Evolutionary conservation across 208 protist species (phyloP).

Genomic region (Leptomonas pyrrhocoris): DNA sequence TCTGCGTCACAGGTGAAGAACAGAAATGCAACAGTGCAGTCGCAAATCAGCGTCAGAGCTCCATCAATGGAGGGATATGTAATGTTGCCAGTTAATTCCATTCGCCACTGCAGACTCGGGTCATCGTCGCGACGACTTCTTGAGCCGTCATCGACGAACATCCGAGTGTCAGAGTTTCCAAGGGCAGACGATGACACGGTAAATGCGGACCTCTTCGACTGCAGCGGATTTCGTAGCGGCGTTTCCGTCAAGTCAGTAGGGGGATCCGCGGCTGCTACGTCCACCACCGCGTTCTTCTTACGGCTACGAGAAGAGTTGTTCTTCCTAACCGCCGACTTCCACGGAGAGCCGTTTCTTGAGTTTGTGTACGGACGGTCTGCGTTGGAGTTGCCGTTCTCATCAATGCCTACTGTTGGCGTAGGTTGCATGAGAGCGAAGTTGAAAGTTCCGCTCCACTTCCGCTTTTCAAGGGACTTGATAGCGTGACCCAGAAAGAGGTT

Average conservation of each 20-base stretch:
- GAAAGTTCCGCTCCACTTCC: conserved; percentile 31
- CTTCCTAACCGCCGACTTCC: background rate
- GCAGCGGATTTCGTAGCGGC: background rate
- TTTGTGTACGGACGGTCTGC: background rate
- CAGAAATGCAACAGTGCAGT: conserved; percentile 17
- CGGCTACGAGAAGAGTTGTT: background rate
- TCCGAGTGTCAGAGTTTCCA: background rate
- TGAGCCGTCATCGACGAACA: conserved; percentile 6
- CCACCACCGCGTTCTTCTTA: background rate
- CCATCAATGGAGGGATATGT: conserved; percentile 23
- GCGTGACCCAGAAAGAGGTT: conserved; percentile 31
- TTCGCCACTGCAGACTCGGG: conserved; percentile 6
- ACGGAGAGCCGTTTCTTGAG: background rate
- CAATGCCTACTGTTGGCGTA: background rate
- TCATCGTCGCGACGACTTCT: background rate
- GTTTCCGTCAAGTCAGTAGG: background rate
- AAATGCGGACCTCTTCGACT: background rate
- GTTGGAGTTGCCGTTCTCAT: background rate
- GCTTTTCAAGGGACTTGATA: conserved; percentile 21
- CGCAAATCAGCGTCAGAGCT: conserved; percentile 19
- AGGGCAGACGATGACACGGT: background rate
- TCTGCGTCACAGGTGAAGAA: conserved; percentile 15
- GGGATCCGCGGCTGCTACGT: background rate
- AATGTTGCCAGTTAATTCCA: conserved; percentile 14
- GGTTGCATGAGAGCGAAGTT: conserved; percentile 17